Evolutionary conservation across 1,284 basidiomycete genomes (phyloP), one percentile per base, ranked within the genome.

Genomic region (Rhodotorula sp.): DNA sequence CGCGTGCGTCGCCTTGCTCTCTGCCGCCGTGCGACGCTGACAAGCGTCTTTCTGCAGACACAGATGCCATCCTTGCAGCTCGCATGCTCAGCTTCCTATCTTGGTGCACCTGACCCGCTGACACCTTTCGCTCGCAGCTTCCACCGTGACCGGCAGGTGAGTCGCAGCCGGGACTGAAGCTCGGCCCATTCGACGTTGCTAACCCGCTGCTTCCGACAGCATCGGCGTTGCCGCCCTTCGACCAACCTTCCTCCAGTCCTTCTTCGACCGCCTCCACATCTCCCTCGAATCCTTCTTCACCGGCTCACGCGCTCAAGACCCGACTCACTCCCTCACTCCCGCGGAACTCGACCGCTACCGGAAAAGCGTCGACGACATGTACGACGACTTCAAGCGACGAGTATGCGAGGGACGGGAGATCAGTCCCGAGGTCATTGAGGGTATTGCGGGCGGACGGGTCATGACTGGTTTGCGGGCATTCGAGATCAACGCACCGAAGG

Each of bases 391-490:
- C 65, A 77, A 78, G 65, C 51, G 60, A 15, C 68, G 76, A 6
- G 81, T 82, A 2, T 77, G 77, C 65, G 76, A 79, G 15, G 81
- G 81, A 7, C 74, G 81, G 40, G 73, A 76, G 13, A 79, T 82
- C 37, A 75, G 77, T 20, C 69, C 73, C 37, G 80, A 80, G 6
- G 74, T 80, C 10, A 77, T 82, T 22, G 79, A 81, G 52, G 68
- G 71, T 13, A 71, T 82, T 28, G 81, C 81, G 1, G 81, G 81
- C 20, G 81, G 81, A 2, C 68, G 81, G 28, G 81, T 82, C n/a
- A 80, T 79, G 75, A 81, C 81, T 0, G 81, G 81, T 24, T 71
- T 81, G 55, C 76, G 76, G 26, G 81, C 81, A 26, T 82, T 79
- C 75, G 73, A 73, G 30, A 65, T 77, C 46, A 77, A 76, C 59